Evolutionary conservation across 257 asterid species (phyloP), one percentile per base, ranked within the genome.

Genomic region (Capsicum pubescens): DNA sequence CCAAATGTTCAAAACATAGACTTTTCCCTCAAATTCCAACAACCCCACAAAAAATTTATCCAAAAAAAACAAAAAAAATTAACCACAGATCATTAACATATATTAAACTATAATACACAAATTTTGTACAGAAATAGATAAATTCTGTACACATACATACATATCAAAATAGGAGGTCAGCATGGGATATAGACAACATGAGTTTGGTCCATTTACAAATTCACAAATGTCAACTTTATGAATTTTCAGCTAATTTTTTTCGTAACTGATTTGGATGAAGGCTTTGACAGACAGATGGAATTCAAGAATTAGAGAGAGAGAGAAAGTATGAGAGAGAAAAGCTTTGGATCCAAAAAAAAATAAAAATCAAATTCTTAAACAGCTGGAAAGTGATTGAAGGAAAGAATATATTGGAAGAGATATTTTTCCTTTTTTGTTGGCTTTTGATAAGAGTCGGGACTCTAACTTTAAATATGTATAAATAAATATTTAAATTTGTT

Each of bases 301-400:
- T 56, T 82, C 56, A 82, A 35, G 72, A 82, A 26, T 83, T 15
- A 58, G 80, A n/a, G 59, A 82, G 78, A 82, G 78, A 8, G 80
- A n/a, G 32, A 82, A 67, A 9, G 32, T 26, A 26, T 26, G 32
- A n/a, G 39, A 82, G 72, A 7, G 59, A 9, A 72, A 79, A 32
- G 82, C 35, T 54, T 84, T 79, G 82, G 72, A 68, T 81, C 63
- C 84, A n/a, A 79, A 71, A 66, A 26, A 26, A 26, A 26, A 26
- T 0, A 26, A 0, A 26, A 78, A 55, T 19, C 17, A 50, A 15
- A 46, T n/a, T 60, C 56, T 77, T 63, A 16, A 32, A 36, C 81
- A 58, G 64, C 14, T 50, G 80, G n/a, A 84, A 44, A 68, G 61
- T 80, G 56, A 84, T 57, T 84, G 87, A 87, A 68, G 84, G 86